A percentile compares a stretch with the other conserved stretches of the same genome.
phyloP scores from a whole-genome alignment of 73 alveolate species.

The Tetrahymena elliotti region DNA sequence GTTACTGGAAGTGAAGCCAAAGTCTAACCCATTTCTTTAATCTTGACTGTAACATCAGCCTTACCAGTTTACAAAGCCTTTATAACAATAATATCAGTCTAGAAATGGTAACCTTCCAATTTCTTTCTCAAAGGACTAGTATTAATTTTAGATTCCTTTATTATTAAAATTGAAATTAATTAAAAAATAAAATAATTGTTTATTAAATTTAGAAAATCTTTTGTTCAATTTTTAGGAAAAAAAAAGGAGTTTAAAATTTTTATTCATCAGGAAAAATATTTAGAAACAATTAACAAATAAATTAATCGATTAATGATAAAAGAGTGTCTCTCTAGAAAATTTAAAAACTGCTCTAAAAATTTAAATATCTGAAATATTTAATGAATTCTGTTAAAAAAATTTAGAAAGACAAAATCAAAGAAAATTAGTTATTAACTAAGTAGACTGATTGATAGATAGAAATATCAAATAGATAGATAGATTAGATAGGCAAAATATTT shows the following conservation, averaged over 20 bases:
- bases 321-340: not conserved
- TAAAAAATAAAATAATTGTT: not conserved
- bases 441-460: not conserved
- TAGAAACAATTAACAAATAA: too few species aligned
- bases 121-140: not conserved
- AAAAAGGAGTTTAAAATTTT: not conserved
- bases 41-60: not conserved
- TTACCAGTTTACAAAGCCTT: not conserved
- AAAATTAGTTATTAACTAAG: too few species aligned
- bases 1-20: not conserved
- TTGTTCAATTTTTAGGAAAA: too few species aligned
- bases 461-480: not conserved
- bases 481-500: too few species aligned
- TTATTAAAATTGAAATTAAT: not conserved
- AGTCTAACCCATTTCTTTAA: not conserved
- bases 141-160: not conserved
- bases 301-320: too few species aligned
- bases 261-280: too few species aligned
- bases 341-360: not conserved
- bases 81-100: not conserved
- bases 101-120: not conserved
- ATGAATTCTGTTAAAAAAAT: not conserved
- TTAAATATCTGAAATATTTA: not conserved
- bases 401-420: not conserved
- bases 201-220: too few species aligned